Conservation (phyloP, 1,139 yeast genomes). For the Debaryomyces nepalensis region DNA sequence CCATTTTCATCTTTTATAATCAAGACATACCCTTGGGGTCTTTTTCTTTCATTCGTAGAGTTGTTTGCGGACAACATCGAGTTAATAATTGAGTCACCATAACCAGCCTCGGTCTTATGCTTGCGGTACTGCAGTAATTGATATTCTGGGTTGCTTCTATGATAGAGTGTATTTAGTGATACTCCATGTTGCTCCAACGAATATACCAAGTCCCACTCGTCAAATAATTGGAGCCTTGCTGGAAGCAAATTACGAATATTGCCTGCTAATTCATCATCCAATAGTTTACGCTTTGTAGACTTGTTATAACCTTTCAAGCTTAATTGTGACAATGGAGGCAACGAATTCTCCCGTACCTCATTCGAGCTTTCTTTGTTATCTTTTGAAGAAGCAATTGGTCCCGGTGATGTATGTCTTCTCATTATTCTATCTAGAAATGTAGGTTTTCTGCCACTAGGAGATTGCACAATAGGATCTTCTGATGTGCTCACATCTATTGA, state of each 20-base stretch:
- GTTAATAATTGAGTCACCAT: slow-evolving; percentile 41
- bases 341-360: slow-evolving; percentile 8
- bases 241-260: slow-evolving; percentile 78
- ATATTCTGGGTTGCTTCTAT: slow-evolving; percentile 38
- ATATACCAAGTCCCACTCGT: slow-evolving; percentile 78
- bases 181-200: slow-evolving; percentile 93
- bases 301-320: slow-evolving; percentile 57
- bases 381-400: slow-evolving; percentile 1
- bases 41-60: slow-evolving; percentile 25
- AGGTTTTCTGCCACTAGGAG: slow-evolving; percentile 1
- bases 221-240: slow-evolving; percentile 72
- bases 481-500: slow-evolving; percentile 4
- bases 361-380: background rate
- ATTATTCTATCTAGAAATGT: slow-evolving; percentile 17
- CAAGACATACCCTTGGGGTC: slow-evolving; percentile 71
- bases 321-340: slow-evolving; percentile 44
- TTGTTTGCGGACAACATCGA: slow-evolving; percentile 34
- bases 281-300: slow-evolving; percentile 59
- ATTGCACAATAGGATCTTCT: background rate
- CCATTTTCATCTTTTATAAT: slow-evolving; percentile 66
- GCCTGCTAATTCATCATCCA: slow-evolving; percentile 66
- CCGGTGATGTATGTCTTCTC: slow-evolving; percentile 15
- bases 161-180: slow-evolving; percentile 74
- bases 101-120: slow-evolving; percentile 35
- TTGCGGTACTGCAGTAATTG: slow-evolving; percentile 32